Conservation (phyloP, 106 monocot species). For the Alisma plantagoaquatica region DNA sequence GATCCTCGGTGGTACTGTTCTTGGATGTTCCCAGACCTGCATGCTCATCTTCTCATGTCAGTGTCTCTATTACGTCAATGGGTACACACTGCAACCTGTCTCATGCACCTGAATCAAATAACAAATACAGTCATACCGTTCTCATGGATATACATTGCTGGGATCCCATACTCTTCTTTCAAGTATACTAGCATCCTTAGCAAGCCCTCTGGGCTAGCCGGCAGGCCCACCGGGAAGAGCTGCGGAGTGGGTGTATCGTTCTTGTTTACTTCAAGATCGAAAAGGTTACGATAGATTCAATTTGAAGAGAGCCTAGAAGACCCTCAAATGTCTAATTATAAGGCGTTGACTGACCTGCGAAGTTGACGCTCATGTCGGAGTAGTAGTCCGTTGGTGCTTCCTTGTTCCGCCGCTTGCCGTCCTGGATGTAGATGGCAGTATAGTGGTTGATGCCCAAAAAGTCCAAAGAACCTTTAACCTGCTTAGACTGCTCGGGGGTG, state of each 20-base stretch:
- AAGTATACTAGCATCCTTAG: slow-evolving; percentile 24
- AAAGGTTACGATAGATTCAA: too few species aligned
- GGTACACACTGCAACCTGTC: too few species aligned
- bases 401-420: background rate
- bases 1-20: too few species aligned
- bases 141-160: slow-evolving; percentile 60
- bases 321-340: too few species aligned
- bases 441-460: slow-evolving; percentile 10
- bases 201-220: too few species aligned
- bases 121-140: slow-evolving; percentile 49
- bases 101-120: too few species aligned
- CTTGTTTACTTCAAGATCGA: background rate
- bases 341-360: slow-evolving; percentile 16
- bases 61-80: too few species aligned
- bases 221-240: too few species aligned
- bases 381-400: background rate
- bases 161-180: slow-evolving; percentile 33
- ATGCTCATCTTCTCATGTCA: too few species aligned
- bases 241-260: slow-evolving; percentile 7
- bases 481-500: background rate
- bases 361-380: slow-evolving; percentile 12
- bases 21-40: too few species aligned
- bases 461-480: background rate
- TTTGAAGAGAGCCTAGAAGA: too few species aligned
- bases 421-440: slow-evolving; percentile 1